These are phyloP conservation scores for Podaxis carcinomalis DNA, from an alignment of 768 basidiomycete genomes.

Conservation along the genomic window DNA sequence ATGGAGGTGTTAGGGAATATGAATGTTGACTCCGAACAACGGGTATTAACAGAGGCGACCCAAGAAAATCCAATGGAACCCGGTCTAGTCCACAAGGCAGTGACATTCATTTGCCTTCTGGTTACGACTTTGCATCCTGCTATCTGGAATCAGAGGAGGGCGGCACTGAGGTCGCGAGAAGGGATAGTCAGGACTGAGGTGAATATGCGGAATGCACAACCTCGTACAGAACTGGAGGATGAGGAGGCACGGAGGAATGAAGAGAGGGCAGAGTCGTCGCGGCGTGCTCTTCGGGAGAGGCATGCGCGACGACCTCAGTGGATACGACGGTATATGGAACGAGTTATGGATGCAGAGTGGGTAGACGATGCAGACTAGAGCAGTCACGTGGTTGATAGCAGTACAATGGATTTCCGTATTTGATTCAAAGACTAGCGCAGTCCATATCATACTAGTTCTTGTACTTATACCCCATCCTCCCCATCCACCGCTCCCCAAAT, in stretches of 20 bases:
- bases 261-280: conserved; percentile 29
- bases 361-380: conserved; percentile 53
- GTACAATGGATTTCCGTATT: conserved; percentile 11
- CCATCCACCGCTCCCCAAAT: conserved; percentile 20
- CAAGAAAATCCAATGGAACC: conserved; percentile 37
- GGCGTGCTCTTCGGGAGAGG: conserved; percentile 42
- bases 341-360: conserved; percentile 65
- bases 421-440: conserved; percentile 1
- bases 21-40: conserved; percentile 55
- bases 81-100: conserved; percentile 41
- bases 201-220: conserved; percentile 34
- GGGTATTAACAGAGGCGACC: conserved; percentile 32
- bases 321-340: conserved; percentile 60
- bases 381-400: conserved; percentile 24
- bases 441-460: neutral
- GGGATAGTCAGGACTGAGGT: conserved; percentile 65
- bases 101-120: conserved; percentile 53
- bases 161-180: conserved; percentile 56
- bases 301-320: conserved; percentile 53
- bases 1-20: conserved; percentile 53
- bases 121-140: conserved; percentile 67
- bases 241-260: conserved; percentile 21
- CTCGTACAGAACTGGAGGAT: conserved; percentile 13
- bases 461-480: conserved; percentile 1
- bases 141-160: conserved; percentile 65